Conservation (phyloP, 2,329 filamentous ascomycete species). For the Aspergillus novofumigatus region DNA sequence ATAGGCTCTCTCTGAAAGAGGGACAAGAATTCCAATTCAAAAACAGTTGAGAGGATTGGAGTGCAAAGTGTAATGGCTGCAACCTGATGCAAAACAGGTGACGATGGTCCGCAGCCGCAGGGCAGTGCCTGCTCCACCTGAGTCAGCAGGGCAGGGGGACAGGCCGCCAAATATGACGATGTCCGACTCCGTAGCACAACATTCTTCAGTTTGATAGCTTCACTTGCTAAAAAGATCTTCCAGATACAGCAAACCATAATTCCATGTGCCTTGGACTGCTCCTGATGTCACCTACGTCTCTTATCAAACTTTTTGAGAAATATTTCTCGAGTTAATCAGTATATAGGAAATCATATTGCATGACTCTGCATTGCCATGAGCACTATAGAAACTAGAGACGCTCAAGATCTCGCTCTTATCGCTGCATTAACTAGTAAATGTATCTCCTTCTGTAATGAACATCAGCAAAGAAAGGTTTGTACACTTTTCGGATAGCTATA, state of each 20-base stretch:
- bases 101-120: constrained; percentile 16
- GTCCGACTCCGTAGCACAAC: not conserved
- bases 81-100: constrained; percentile 18
- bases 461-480: not conserved
- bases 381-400: not conserved
- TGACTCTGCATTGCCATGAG: not conserved
- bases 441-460: not conserved
- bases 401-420: not conserved
- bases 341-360: constrained; percentile 8
- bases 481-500: not conserved
- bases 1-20: not conserved
- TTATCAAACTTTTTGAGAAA: not conserved
- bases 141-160: constrained; percentile 11
- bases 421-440: not conserved
- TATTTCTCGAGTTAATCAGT: not conserved
- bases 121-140: constrained; percentile 7
- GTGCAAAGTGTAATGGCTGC: constrained; percentile 12
- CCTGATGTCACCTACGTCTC: not conserved
- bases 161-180: constrained; percentile 4
- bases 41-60: not conserved
- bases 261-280: not conserved
- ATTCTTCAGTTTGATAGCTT: not conserved
- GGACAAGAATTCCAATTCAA: not conserved
- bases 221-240: not conserved
- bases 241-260: not conserved